Conservation (phyloP, 2,329 filamentous ascomycete genomes). For the Dactylellina drechsleri region DNA sequence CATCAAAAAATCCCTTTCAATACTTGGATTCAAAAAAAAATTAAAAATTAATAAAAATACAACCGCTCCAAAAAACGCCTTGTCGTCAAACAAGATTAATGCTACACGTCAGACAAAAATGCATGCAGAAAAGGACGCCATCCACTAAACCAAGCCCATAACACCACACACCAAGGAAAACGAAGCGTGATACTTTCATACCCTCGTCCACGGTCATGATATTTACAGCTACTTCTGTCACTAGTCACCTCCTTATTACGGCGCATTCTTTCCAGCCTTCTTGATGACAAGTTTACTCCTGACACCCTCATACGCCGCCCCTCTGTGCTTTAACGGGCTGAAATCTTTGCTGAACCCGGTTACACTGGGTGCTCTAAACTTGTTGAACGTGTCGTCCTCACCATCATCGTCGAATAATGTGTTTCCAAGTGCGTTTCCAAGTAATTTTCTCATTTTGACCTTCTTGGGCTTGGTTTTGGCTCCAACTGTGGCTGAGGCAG, state of each 20-base stretch:
- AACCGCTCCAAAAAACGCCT: conserved; percentile 41
- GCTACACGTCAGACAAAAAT: neutral
- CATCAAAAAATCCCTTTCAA: neutral
- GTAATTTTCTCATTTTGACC: conserved; percentile 76
- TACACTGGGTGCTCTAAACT: conserved; percentile 49
- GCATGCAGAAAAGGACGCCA: conserved; percentile 11
- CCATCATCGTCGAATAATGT: conserved; percentile 79
- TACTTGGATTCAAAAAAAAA: neutral
- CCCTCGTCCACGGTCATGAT: conserved; percentile 49
- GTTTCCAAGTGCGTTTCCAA: conserved; percentile 70
- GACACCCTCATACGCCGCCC: conserved; percentile 41
- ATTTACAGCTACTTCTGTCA: conserved; percentile 31
- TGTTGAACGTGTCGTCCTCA: conserved; percentile 62
- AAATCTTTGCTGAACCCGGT: conserved; percentile 54
- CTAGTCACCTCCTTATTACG: neutral
- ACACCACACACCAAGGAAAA: conserved; percentile 39
- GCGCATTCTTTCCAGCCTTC: conserved; percentile 21
- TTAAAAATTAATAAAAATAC: conserved; percentile 15
- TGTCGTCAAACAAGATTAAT: neutral
- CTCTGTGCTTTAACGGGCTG: conserved; percentile 59
- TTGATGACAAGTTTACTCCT: conserved; percentile 45
- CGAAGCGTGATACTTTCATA: conserved; percentile 13
- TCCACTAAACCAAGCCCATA: conserved; percentile 9
- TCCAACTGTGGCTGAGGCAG: conserved; percentile 37
- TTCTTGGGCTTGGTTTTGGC: conserved; percentile 60